Base-by-base conservation (phyloP, 2,329 filamentous ascomycete genomes). In the Pseudomassariella vexata region DNA sequence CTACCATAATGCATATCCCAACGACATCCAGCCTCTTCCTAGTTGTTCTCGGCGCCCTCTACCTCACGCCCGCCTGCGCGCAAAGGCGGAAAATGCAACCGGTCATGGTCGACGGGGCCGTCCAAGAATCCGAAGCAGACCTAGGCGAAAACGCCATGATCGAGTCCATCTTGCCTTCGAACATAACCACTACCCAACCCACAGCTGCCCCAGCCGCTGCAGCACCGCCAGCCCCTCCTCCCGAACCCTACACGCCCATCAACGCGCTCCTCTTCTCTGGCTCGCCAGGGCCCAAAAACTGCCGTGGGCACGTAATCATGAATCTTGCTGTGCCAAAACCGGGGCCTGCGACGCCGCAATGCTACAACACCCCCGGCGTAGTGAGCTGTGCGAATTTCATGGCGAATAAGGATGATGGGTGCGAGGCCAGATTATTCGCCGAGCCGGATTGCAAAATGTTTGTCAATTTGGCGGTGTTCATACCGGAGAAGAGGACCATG, bases 211-310 rank as follows among this genome's bases (percentile, higher is more conserved):
- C 20, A 46, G 65, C 30, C 62, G 61, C 28, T 60, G 62, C 28
- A 62, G 60, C 8, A 59, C 63, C 8, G 60, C 58, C 17, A 25
- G 11, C 22, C 22, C 17, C 20, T 9, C 32, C 40, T 31, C 22
- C 30, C 3, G 45, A 48, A 14, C 55, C 60, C 2, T 50, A 60
- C 16, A 55, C 75, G 14, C 61, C 64, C 19, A 70, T 72, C 43
- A 63, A 60, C 1, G 57, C 70, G 20, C 64, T 63, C 3, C 60
- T 75, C 30, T 62, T 55, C 45, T 52, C 50, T 19, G 49, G 53
- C 10, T 39, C 52, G 10, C 57, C 55, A 8, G 57, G 59, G 1
- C 53, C 57, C 3, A 57, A 56, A 22, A 34, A 46, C 23, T 62
- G 59, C 30, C 56, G 58, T 24, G 59, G 59, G 9, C 35, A 31